These are phyloP conservation scores for Isatis lusitanica DNA, from an alignment of 441 rosid genomes.

Conservation along the genomic window DNA sequence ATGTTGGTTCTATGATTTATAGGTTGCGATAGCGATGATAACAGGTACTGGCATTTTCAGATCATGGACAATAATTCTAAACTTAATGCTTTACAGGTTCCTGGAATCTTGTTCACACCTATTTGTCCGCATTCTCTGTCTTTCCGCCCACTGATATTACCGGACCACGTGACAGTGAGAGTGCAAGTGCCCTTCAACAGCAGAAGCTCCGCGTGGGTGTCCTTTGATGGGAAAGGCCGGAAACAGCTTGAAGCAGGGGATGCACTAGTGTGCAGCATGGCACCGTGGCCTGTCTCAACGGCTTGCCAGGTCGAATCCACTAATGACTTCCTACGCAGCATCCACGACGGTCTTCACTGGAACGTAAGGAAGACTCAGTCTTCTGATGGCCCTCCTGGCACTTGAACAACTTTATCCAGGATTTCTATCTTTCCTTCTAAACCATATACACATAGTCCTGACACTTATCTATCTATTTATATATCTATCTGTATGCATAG, in stretches of 20 bases:
- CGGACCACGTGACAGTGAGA: slow-evolving; percentile 82
- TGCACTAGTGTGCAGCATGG: slow-evolving; percentile 96
- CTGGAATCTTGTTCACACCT: slow-evolving; percentile 96
- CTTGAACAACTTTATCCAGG: not conserved
- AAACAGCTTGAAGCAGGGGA: slow-evolving; percentile 81
- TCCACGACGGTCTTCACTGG: slow-evolving; percentile 98
- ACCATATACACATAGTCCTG: slow-evolving; percentile 6
- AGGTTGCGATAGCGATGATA: not conserved
- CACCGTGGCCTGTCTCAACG: slow-evolving; percentile 97
- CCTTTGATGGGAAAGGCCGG: slow-evolving; percentile 95
- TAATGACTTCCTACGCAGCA: slow-evolving; percentile 79
- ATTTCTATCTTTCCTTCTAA: not conserved
- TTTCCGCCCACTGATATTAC: slow-evolving; percentile 93
- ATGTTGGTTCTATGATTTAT: not conserved
- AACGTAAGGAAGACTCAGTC: slow-evolving; percentile 84
- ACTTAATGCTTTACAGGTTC: slow-evolving; percentile 60
- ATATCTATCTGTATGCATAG: slow-evolving; percentile 11
- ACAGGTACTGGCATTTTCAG: not conserved
- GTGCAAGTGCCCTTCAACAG: slow-evolving; percentile 83
- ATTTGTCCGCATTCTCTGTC: slow-evolving; percentile 98
- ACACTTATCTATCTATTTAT: slow-evolving; percentile 1
- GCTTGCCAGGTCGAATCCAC: slow-evolving; percentile 91
- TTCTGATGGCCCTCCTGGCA: slow-evolving; percentile 66
- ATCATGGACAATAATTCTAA: slow-evolving; percentile 10
- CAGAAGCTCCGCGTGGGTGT: slow-evolving; percentile 90